These are phyloP conservation scores for Gracilaria gracilis DNA, from an alignment of 23 red algal species.

Conservation along the genomic window DNA sequence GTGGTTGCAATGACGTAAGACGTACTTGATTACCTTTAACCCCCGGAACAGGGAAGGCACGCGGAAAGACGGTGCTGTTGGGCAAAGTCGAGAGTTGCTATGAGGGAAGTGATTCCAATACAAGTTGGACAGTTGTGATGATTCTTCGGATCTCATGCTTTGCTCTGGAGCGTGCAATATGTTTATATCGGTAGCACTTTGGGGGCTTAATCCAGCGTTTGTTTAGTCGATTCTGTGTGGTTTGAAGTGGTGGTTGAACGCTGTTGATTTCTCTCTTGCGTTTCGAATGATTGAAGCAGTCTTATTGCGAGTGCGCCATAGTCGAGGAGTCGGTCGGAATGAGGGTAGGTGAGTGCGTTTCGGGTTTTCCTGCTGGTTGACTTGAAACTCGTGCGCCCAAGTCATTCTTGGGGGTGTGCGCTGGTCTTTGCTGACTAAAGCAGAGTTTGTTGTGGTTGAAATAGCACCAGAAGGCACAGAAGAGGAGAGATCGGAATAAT, in stretches of 20 bases:
- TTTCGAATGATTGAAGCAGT: neutral
- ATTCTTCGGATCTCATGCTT: neutral
- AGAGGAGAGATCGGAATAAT: neutral
- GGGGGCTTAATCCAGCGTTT: neutral
- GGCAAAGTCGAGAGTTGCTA: too few species aligned
- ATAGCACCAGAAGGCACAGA: neutral
- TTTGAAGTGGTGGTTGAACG: neutral
- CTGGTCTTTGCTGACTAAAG: conserved; percentile 1
- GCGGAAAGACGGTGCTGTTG: too few species aligned
- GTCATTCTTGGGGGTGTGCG: neutral
- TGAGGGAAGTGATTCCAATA: too few species aligned
- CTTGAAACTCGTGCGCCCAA: neutral
- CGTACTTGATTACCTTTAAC: too few species aligned
- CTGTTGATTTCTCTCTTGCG: neutral
- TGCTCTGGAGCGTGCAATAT: neutral
- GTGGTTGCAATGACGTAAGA: too few species aligned
- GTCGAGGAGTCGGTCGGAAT: conserved; percentile 17
- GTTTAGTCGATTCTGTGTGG: neutral
- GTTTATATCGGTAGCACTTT: neutral
- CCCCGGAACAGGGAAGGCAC: too few species aligned
- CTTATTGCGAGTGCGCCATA: neutral
- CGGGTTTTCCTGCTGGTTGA: neutral
- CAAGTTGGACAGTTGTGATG: too few species aligned
- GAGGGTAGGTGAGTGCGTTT: neutral
- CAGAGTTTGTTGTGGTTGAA: conserved; percentile 14